Evolutionary conservation across 306 rosid genomes (phyloP), one percentile per base, ranked within the genome.

Genomic region (Pueraria montana): DNA sequence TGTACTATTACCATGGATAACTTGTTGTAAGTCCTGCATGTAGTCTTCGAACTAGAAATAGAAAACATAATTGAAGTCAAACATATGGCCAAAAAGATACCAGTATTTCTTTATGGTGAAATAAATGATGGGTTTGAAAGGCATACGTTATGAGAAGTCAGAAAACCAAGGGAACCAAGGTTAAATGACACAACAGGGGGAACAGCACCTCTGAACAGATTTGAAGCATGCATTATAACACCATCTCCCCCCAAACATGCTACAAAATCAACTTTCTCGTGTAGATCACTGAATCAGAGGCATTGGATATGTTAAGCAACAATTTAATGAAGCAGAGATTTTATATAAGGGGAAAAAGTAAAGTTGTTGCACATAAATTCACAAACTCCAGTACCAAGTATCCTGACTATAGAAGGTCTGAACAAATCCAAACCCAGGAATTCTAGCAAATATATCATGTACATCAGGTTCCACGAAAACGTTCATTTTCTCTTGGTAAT

Each of bases 221-320:
- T 96, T 80, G 99, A 94, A 55, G 96, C 97, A 72, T 96, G 99
- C 74, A 96, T 91, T 82, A 96, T 94, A 82, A 96, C 99, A 65
- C 99, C 99, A 86, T 96, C 98, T 83, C 99, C 99, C n/a, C 99
- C 99, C 89, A 96, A 89, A 84, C 99, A 96, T 26, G 99, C 97
- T 83, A 96, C 99, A 83, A 96, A 91, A 87, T 96, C 99, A 80
- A 96, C 97, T 85, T 94, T 94, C 92, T 96, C 97, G 76, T 96
- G 97, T 70, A 96, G 90, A 87, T 89, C 94, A 85, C 99, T 96
- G 89, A 76, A 74, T 80, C 75, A 88, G 46, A 79, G 81, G 86
- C 79, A 91, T 79, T 71, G 74, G 81, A 83, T 42, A 71, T 45
- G 80, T 76, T 76, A 84, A 79, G 43, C 49, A 82, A 84, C 75